These are phyloP conservation scores for Pseudevernia furfuracea DNA, from an alignment of 495 filamentous ascomycete species.

Conservation along the genomic window DNA sequence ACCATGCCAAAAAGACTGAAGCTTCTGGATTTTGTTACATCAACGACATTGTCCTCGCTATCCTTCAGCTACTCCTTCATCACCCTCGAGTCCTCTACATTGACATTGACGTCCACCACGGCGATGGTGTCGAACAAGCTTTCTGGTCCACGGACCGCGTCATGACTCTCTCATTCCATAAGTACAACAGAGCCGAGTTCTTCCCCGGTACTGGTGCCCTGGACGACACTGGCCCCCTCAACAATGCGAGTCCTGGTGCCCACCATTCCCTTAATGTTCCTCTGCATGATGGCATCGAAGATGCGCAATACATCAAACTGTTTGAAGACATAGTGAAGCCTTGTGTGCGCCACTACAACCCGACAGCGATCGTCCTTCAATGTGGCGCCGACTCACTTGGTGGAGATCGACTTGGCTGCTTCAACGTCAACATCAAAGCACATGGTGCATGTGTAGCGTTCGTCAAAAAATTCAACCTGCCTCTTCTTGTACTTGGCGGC, in stretches of 20 bases:
- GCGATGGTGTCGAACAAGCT: constrained; percentile 93
- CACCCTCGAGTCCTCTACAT: constrained; percentile 93
- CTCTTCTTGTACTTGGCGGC: constrained; percentile 83
- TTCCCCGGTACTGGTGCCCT: constrained; percentile 61
- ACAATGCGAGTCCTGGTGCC: constrained; percentile 54
- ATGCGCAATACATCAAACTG: constrained; percentile 77
- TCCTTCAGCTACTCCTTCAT: constrained; percentile 79
- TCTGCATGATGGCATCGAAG: constrained; percentile 76
- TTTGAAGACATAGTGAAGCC: constrained; percentile 74
- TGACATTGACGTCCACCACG: constrained; percentile 97
- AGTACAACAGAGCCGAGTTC: constrained; percentile 78
- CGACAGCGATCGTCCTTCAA: constrained; percentile 85
- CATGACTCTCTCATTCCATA: constrained; percentile 94
- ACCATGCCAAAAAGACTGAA: constrained; percentile 92
- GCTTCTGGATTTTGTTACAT: constrained; percentile 97
- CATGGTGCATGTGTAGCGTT: constrained; percentile 88
- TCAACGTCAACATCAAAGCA: constrained; percentile 91
- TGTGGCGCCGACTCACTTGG: constrained; percentile 94
- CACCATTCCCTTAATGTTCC: constrained; percentile 62
- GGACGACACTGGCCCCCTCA: constrained; percentile 50
- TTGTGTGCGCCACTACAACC: constrained; percentile 67
- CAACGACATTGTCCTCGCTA: constrained; percentile 95
- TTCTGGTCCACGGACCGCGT: constrained; percentile 96
- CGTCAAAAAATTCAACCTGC: constrained; percentile 68
- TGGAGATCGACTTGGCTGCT: constrained; percentile 85